Conservation (phyloP, 495 filamentous ascomycete species). For the Daldinia loculata region DNA sequence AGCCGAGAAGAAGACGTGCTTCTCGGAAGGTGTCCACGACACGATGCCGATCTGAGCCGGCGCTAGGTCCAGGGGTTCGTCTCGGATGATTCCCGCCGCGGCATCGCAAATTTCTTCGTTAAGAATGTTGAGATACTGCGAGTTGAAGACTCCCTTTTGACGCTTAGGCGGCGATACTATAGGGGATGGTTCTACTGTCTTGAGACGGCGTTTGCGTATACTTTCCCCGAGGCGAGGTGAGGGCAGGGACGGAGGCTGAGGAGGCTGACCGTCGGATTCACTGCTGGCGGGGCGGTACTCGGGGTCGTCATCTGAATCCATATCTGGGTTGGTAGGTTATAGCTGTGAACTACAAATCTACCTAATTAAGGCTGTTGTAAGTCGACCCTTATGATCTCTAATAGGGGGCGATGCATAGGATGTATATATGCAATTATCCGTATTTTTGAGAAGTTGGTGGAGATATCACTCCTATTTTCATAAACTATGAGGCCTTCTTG, state of each 20-base stretch:
- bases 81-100: slow-evolving; percentile 41
- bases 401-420: background rate
- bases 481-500: background rate
- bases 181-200: background rate
- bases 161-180: slow-evolving; percentile 44
- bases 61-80: slow-evolving; percentile 27
- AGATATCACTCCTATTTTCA: background rate
- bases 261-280: background rate
- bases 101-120: slow-evolving; percentile 62
- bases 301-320: background rate
- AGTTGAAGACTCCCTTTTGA: slow-evolving; percentile 53
- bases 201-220: slow-evolving; percentile 18
- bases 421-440: slow-evolving; percentile 37
- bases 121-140: slow-evolving; percentile 66
- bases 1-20: slow-evolving; percentile 70
- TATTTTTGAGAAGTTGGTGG: background rate
- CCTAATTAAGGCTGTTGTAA: background rate
- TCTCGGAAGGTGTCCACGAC: slow-evolving; percentile 75
- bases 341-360: background rate
- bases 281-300: background rate
- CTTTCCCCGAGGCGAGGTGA: background rate
- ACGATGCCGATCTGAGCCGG: slow-evolving; percentile 71
- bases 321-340: background rate
- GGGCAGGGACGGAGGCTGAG: background rate
- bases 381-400: background rate